Conservation (phyloP, 2,329 filamentous ascomycete species). For the Curvularia lunata region DNA sequence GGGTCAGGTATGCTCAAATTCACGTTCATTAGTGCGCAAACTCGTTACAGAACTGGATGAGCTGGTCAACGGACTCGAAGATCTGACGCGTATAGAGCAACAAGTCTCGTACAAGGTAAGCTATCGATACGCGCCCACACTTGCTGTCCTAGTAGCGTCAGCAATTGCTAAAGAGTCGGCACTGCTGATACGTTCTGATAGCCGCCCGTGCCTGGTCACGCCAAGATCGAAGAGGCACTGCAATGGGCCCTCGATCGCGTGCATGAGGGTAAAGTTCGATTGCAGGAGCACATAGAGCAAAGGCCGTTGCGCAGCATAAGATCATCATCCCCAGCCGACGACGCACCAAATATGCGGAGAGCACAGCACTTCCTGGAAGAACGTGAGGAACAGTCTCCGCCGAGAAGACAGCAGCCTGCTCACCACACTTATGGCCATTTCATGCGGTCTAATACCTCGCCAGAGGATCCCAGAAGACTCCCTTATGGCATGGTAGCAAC, state of each 20-base stretch:
- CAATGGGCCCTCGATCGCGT: constrained; percentile 34
- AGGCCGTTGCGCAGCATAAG: constrained; percentile 19
- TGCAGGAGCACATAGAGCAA: constrained; percentile 26
- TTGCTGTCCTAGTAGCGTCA: constrained; percentile 6
- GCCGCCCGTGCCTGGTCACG: constrained; percentile 20
- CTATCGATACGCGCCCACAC: constrained; percentile 3
- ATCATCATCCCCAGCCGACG: constrained; percentile 19
- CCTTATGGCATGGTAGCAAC: constrained; percentile 26
- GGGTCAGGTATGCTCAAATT: constrained; percentile 33
- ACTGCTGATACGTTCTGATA: constrained; percentile 21
- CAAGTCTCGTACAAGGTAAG: constrained; percentile 31
- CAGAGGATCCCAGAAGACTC: constrained; percentile 30
- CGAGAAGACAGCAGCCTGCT: constrained; percentile 21
- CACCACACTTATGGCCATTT: constrained; percentile 23
- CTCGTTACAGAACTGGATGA: constrained; percentile 30
- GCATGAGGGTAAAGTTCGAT: constrained; percentile 30
- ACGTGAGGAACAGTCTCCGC: constrained; percentile 32
- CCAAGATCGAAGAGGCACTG: constrained; percentile 25
- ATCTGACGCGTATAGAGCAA: constrained; percentile 28
- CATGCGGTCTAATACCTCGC: constrained; percentile 16
- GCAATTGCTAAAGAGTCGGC: constrained; percentile 1
- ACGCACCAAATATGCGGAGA: constrained; percentile 32
- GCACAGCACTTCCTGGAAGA: constrained; percentile 29
- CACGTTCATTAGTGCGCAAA: constrained; percentile 33
- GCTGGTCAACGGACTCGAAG: constrained; percentile 28